These are phyloP conservation scores for Gaertneriomyces sp. DNA, from an alignment of 192 early-diverging fungal genomes.

Conservation along the genomic window DNA sequence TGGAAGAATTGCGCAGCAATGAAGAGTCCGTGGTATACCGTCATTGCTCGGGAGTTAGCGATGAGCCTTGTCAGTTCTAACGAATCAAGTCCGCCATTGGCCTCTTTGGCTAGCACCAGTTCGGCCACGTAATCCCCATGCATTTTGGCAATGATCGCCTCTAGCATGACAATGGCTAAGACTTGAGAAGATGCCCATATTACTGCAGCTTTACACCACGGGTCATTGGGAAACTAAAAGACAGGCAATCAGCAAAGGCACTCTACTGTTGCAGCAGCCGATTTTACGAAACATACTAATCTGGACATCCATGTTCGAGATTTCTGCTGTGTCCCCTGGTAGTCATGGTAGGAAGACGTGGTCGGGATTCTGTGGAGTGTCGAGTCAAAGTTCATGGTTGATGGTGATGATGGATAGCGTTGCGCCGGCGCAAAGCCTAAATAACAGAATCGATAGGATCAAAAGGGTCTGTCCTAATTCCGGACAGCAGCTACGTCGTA, in stretches of 20 bases:
- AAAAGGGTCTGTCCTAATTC: no score
- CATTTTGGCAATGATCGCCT: constrained; percentile 23
- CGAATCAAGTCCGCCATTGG: background rate
- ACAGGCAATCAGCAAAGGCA: background rate
- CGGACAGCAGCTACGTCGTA: no score
- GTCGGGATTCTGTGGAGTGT: constrained; percentile 23
- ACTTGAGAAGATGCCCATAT: constrained; percentile 37
- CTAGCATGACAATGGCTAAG: constrained; percentile 27
- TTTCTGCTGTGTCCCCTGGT: background rate
- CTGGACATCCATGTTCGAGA: constrained; percentile 8
- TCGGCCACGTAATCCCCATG: constrained; percentile 9
- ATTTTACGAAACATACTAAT: constrained; percentile 5
- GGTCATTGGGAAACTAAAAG: constrained; percentile 37
- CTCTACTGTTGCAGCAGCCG: no score
- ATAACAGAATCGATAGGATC: no score
- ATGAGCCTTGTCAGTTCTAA: background rate
- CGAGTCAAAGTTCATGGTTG: constrained; percentile 30
- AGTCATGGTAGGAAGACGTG: background rate
- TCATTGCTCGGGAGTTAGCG: constrained; percentile 30
- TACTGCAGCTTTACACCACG: constrained; percentile 42
- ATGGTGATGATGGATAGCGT: background rate
- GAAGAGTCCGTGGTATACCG: constrained; percentile 46
- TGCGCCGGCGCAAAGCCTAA: no score
- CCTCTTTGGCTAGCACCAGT: background rate
- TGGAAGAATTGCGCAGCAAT: constrained; percentile 45